Conservation (phyloP, 2,329 filamentous ascomycete genomes). For the Diplodia corticola region DNA sequence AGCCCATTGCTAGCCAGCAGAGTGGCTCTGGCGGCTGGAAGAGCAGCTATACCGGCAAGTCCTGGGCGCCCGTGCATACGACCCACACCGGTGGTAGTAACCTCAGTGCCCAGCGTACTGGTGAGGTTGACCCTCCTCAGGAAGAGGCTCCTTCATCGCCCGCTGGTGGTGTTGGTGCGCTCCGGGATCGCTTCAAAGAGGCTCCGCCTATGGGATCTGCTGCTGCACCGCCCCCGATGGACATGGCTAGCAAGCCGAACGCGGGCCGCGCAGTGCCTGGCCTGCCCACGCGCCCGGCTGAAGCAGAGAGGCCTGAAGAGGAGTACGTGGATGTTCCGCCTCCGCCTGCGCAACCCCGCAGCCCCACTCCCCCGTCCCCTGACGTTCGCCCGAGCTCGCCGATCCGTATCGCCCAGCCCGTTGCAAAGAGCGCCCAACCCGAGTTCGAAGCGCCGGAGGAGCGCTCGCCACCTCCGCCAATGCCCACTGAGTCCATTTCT, state of each 20-base stretch:
- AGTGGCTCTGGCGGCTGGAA: conserved; percentile 77
- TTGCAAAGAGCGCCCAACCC: conserved; percentile 62
- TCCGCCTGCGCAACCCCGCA: conserved; percentile 40
- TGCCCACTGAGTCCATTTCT: conserved; percentile 66
- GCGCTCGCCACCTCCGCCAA: conserved; percentile 53
- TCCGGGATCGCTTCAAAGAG: conserved; percentile 81
- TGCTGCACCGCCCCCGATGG: conserved; percentile 62
- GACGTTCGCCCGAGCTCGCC: conserved; percentile 65
- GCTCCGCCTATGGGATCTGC: conserved; percentile 66
- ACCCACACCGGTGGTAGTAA: conserved; percentile 63
- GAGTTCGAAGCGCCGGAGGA: conserved; percentile 54
- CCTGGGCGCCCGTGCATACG: conserved; percentile 82
- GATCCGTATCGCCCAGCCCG: conserved; percentile 81
- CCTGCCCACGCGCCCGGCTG: conserved; percentile 61
- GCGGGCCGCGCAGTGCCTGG: conserved; percentile 69
- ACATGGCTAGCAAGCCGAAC: conserved; percentile 68
- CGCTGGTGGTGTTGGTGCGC: conserved; percentile 66
- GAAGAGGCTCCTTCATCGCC: conserved; percentile 57
- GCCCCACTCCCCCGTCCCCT: conserved; percentile 52
- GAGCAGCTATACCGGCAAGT: conserved; percentile 87
- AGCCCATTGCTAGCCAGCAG: conserved; percentile 53
- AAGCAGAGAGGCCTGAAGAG: conserved; percentile 53
- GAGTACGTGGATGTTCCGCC: conserved; percentile 52
- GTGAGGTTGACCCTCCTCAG: conserved; percentile 51
- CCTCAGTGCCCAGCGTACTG: conserved; percentile 64